Evolutionary conservation across 768 basidiomycete genomes (phyloP).

Genomic region (Suillus decipiens): DNA sequence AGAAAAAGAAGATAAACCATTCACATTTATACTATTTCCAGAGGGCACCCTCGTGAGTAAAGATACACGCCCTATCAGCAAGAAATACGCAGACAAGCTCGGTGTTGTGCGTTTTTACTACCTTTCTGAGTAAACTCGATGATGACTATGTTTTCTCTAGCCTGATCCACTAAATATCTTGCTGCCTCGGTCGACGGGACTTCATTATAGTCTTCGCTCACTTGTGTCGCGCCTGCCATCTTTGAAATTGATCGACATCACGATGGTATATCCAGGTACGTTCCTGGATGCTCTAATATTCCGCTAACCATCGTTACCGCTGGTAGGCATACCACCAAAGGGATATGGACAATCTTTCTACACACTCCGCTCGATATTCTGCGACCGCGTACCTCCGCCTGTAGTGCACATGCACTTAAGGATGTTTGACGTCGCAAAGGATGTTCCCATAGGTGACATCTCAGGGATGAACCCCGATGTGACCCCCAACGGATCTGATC

Average conservation of each 20-base stretch:
- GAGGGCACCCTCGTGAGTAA: constrained; percentile 94
- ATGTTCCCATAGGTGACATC: constrained; percentile 71
- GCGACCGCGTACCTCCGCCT: constrained; percentile 79
- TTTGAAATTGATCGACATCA: constrained; percentile 86
- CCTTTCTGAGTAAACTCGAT: constrained; percentile 15
- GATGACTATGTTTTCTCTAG: constrained; percentile 40
- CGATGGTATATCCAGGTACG: constrained; percentile 87
- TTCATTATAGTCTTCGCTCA: constrained; percentile 82
- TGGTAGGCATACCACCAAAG: constrained; percentile 69
- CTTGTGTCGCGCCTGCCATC: constrained; percentile 75
- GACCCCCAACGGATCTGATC: constrained; percentile 30
- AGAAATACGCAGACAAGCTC: constrained; percentile 85
- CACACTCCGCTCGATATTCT: constrained; percentile 87
- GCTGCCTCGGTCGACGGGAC: constrained; percentile 89
- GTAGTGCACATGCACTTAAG: constrained; percentile 86
- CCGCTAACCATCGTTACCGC: constrained; percentile 13
- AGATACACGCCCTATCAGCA: constrained; percentile 82
- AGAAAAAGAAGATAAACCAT: constrained; percentile 65
- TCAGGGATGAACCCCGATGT: constrained; percentile 36
- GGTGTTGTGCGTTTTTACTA: constrained; percentile 69
- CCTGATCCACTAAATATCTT: constrained; percentile 78
- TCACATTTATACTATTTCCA: constrained; percentile 88
- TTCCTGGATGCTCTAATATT: constrained; percentile 4
- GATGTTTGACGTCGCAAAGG: constrained; percentile 64
- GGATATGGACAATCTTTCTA: constrained; percentile 89